Base-by-base conservation (phyloP, 192 early-diverging fungal genomes). In the Spizellomyces punctatus region DNA sequence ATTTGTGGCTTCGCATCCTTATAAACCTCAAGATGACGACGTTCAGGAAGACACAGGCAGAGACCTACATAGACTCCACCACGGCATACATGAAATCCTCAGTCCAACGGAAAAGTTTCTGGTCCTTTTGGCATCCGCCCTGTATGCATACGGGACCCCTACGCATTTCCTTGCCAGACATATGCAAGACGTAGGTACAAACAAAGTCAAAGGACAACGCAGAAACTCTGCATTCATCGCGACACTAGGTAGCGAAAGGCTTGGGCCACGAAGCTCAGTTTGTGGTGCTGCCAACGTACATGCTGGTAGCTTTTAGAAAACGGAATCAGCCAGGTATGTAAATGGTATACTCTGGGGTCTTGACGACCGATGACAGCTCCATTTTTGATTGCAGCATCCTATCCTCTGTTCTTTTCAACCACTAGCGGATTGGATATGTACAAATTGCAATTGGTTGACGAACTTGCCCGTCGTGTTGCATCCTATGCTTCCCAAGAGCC, bases 61-160 rank as follows among this genome's bases (percentile, higher is more conserved):
- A 19, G 19, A 52, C 52, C 22, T 63, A 19, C 42, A 42, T 0
- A 54, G 43, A 14, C 44, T 42, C 14, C 43, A 54, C 10, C 50
- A 43, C 12, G 52, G 42, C 2, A 12, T 41, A 19, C 67, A 63
- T 12, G 19, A 8, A 19, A 12, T 43, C 58, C 21, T n/a, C 55
- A 58, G 64, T 16, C n/a, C 64, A 50, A 71, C 60, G 66, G 66
- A 79, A 44, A 6, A 64, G 64, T 77, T 79, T 57, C 27, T 79
- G 48, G 47, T 77, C 16, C 48, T 61, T 17, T 49, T 79, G 45
- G 75, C 64, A 9, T 61, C 44, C 6, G 71, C 75, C 8, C 55
- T 77, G 21, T 68, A 76, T 46, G 75, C 59, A 36, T 79, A 79
- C 42, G 78, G 78, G 46, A 73, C 70, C 10, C 78, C 78, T n/a